phyloP scores from a whole-genome alignment of 1,139 yeast genomes.

The Yamadazyma sp. region DNA sequence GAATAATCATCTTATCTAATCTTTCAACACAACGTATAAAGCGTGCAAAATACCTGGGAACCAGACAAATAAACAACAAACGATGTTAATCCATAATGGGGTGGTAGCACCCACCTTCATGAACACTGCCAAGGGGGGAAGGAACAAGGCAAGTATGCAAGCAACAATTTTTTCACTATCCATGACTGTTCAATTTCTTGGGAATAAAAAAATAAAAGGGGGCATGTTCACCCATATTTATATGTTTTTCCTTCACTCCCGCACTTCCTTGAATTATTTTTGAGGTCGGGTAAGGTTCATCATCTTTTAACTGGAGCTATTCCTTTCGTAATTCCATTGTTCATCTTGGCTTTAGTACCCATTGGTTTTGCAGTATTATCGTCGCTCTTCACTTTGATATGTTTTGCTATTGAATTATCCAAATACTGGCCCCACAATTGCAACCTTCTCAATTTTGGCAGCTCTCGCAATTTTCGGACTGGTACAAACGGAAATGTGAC shows the following conservation, averaged over 20 bases:
- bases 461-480: constrained; percentile 1
- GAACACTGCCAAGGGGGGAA: constrained; percentile 75
- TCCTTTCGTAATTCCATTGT: neutral
- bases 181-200: constrained; percentile 20
- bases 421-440: too few species aligned
- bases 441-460: too few species aligned
- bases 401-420: too few species aligned
- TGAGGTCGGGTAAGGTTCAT: neutral
- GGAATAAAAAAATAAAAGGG: neutral
- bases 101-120: constrained; percentile 62
- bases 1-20: constrained; percentile 14
- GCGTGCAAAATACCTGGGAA: constrained; percentile 81
- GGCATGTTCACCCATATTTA: constrained; percentile 1
- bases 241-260: constrained; percentile 1
- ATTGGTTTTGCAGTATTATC: too few species aligned
- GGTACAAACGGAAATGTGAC: neutral
- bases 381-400: too few species aligned
- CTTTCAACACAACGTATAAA: constrained; percentile 54
- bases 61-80: constrained; percentile 63
- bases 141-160: constrained; percentile 50
- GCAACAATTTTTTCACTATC: constrained; percentile 45
- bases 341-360: neutral
- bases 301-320: too few species aligned
- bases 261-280: neutral
- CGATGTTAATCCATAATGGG: constrained; percentile 59